Evolutionary conservation across 2,329 filamentous ascomycete species (phyloP), one percentile per base, ranked within the genome.

Genomic region (Microdochium trichocladiopsis): DNA sequence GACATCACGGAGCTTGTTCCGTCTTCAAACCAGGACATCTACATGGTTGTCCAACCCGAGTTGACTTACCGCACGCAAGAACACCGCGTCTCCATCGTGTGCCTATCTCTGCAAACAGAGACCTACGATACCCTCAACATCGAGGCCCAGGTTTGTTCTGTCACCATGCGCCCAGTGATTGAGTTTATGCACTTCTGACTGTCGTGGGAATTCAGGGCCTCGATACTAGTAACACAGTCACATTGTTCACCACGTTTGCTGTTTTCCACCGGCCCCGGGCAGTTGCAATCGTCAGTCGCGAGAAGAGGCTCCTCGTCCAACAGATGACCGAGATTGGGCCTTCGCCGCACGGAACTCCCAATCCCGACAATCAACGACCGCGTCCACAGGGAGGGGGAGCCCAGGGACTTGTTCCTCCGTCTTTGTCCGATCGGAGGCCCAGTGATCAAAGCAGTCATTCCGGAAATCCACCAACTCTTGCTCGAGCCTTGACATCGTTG

Each of bases 221-320:
- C 18, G 60, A 60, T 37, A 58, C 50, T n/a, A 60, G 55, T 49
- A 61, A 51, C 37, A 60, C 57, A 9, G 59, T 57, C 2, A 57
- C 58, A 3, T 57, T 66, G 2, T 66, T 65, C 50, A 66, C 64
- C 2, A 59, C 63, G n/a, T 61, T 66, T 33, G 58, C 58, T 2
- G 55, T 61, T 1, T 60, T 65, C 18, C 57, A 55, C 21, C 48
- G 51, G n/a, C 4, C 22, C 43, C 50, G 10, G 52, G 55, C 11
- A 62, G 62, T 48, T 58, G 57, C 2, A 53, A 28, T 66, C 28
- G 58, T 66, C 14, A 62, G 61, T 1, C 59, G 63, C 1, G 59
- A 63, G 48, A 63, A 64, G 23, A 53, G 55, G 16, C 54, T 66
- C 1, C 57, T 63, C 31, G 55, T 65, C 22, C 55, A 58, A 25